Evolutionary conservation across 768 basidiomycete genomes (phyloP), one percentile per base, ranked within the genome.

Genomic region (Paxillus involutus): DNA sequence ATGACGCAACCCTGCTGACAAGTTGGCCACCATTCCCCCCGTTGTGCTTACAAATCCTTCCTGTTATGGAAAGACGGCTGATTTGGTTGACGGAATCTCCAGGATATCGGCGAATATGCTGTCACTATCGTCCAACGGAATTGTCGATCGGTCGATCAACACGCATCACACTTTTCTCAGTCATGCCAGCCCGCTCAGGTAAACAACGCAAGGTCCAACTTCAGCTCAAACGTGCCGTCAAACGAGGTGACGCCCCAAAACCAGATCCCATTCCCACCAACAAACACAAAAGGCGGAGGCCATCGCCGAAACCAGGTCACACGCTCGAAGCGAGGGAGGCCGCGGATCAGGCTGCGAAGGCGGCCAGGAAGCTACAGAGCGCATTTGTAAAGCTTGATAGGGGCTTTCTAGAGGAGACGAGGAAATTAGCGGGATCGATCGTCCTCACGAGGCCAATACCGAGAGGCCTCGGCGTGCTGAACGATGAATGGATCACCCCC

Each of bases 221-320:
- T 8, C 84, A 91, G 66, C 79, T 85, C 46, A 91, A 90, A 62
- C 86, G 93, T 21, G 93, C 94, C 4, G 71, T 88, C 32, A 95
- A 95, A 68, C 85, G 92, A 32, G 93, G 90, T 4, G 90, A 91
- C 58, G 68, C 76, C 3, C 63, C 65, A 5, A 65, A 66, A 17
- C 71, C 77, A 13, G 57, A 76, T 21, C 60, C 75, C 71, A 13
- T 50, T 44, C 36, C 55, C 49, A 7, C 49, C 50, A 11, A 40
- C 41, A 57, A 24, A 2, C 67, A 56, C 44, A 65, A 47, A 19
- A 58, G 51, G 30, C 41, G 40, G 2, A 39, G 26, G 17, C 10
- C 51, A 30, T 30, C 32, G 21, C 52, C 48, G 24, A 49, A 40
- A n/a, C 47, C 13, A 8, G 56, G 56, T 8, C 59, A 55, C 10